Base-by-base conservation (phyloP, 2,329 filamentous ascomycete species). In the Xylaria sp. region DNA sequence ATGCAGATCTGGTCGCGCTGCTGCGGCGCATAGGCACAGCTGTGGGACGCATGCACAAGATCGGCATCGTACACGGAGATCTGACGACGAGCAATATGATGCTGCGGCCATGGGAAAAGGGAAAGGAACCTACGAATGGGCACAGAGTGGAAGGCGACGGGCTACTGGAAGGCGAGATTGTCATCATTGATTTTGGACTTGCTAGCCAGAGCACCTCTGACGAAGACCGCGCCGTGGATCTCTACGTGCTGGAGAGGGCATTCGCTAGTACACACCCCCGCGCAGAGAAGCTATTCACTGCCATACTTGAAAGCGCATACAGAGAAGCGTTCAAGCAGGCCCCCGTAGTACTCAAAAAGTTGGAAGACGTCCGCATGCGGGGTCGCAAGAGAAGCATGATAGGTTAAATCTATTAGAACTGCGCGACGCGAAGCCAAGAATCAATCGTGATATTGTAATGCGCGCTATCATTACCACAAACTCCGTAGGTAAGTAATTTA, bases 41-140 rank as follows among this genome's bases (percentile, higher is more conserved):
- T 1, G 87, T 97, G 17, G 94, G 92, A 7, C 85, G 79, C 61
- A 82, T 99, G 83, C 96, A 99, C 83, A 86, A 85, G 61, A 85
- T 89, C n/a, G 95, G 95, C 17, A 87, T 98, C 63, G 89, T 97
- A 66, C 96, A 99, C 81, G 96, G 96, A 45, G 96, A 99, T 81
- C 81, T 99, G 81, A 99, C 96, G 67, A 99, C 94, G 70, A 97
- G 94, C 81, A 99, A 99, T 80, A 86, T 99, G 82, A 97, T 99
- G 90, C 77, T 98, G 72, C 79, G 87, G 67, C 83, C 84, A 15
- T 75, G 71, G 13, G 71, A 58, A 5, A 70, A 73, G 15, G 71
- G 61, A 29, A 69, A 45, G 69, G 72, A n/a, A 49, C 66, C 49
- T 6, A 49, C 67, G 20, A 65, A 65, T 5, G 63, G 65, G 6